These are phyloP conservation scores for Aegilops umbellulata DNA, from an alignment of 176 grass and related monocot genomes.

Conservation along the genomic window DNA sequence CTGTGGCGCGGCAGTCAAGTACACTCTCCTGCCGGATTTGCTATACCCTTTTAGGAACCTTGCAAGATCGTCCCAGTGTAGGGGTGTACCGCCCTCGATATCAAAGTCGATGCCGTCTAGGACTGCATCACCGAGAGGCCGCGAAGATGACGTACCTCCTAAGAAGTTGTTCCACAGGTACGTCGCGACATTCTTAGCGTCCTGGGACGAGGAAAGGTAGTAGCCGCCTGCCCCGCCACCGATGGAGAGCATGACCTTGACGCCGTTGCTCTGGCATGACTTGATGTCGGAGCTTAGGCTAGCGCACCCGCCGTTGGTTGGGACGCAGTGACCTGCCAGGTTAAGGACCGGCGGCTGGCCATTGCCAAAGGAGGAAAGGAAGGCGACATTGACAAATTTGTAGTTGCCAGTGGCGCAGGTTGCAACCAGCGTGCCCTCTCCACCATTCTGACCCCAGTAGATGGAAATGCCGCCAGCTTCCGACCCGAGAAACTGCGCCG, in stretches of 20 bases:
- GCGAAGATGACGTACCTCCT: neutral
- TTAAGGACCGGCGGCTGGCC: neutral
- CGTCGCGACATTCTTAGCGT: neutral
- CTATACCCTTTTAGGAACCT: neutral
- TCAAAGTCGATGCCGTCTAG: neutral
- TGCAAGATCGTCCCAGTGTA: neutral
- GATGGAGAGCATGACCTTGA: neutral
- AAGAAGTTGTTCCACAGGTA: neutral
- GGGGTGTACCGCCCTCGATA: neutral
- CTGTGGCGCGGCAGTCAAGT: neutral
- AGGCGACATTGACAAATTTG: neutral
- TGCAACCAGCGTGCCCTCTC: constrained; percentile 28
- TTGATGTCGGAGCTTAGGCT: neutral
- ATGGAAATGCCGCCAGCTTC: no score
- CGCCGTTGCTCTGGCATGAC: neutral
- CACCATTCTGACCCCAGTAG: neutral
- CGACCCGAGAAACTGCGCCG: no score
- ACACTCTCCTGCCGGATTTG: neutral
- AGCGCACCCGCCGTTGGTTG: neutral
- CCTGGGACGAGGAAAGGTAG: neutral
- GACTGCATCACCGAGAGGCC: neutral
- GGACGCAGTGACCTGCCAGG: neutral
- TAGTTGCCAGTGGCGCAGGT: constrained; percentile 6
- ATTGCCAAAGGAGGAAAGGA: neutral
- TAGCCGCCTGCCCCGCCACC: neutral